These are phyloP conservation scores for Citrus inodora DNA, from an alignment of 345 rosid species.

Conservation along the genomic window DNA sequence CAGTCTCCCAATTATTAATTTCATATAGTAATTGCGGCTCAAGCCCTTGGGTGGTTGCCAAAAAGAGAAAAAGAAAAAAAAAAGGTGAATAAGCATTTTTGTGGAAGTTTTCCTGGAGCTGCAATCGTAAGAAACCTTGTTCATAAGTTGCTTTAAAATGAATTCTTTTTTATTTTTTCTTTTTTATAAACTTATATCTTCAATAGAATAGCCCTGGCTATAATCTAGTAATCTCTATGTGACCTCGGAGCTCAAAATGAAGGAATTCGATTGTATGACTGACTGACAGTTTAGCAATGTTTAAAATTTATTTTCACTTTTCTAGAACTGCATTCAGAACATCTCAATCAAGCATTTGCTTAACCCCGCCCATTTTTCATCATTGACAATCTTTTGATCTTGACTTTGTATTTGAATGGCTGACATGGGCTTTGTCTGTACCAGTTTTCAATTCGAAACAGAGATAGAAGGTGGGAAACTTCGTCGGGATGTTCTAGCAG, in stretches of 20 bases:
- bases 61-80: neutral
- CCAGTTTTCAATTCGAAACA: conserved; percentile 90
- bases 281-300: neutral
- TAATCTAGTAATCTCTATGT: neutral
- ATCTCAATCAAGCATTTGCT: neutral
- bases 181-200: neutral
- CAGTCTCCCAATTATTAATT: neutral
- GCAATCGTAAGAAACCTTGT: neutral
- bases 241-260: neutral
- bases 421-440: conserved; percentile 5
- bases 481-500: conserved; percentile 69
- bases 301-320: neutral
- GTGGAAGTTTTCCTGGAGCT: neutral
- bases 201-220: neutral
- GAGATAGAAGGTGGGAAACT: conserved; percentile 79
- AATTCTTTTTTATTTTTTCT: neutral
- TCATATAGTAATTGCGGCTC: neutral
- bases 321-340: neutral
- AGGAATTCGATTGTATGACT: neutral
- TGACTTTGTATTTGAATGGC: neutral
- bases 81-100: neutral
- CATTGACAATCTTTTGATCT: neutral
- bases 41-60: too few species aligned
- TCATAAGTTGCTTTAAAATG: neutral
- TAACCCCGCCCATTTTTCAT: neutral